Percentiles rank a stretch among this genome's conserved stretches.
Evolutionary conservation across 345 rosid species (phyloP).

Genomic region (Eucalyptus coolabah): DNA sequence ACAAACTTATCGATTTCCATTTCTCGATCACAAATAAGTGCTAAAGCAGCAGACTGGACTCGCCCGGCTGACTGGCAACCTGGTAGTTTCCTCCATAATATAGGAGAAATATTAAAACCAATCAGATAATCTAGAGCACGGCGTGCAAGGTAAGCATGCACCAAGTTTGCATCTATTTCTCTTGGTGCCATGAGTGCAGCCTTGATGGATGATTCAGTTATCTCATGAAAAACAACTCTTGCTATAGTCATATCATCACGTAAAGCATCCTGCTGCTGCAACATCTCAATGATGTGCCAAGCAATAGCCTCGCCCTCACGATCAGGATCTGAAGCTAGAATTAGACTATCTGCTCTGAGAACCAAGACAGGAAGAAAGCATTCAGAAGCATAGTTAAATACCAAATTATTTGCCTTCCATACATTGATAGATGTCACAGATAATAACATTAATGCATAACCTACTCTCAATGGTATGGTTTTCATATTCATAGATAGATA

Average conservation of each 20-base stretch:
- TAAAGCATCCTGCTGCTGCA: slow-evolving; percentile 90
- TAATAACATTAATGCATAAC: neutral
- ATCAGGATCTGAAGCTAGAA: slow-evolving; percentile 99
- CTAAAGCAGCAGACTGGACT: slow-evolving; percentile 95
- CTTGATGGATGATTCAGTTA: slow-evolving; percentile 88
- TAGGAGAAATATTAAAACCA: slow-evolving; percentile 91
- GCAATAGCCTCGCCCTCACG: slow-evolving; percentile 99
- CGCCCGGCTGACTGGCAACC: slow-evolving; percentile 99
- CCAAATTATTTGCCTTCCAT: neutral
- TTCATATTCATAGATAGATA: neutral
- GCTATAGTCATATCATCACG: slow-evolving; percentile 55
- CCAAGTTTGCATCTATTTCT: slow-evolving; percentile 75
- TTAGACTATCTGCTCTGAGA: slow-evolving; percentile 88
- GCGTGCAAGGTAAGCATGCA: slow-evolving; percentile 90
- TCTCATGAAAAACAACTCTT: slow-evolving; percentile 93
- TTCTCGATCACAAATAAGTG: slow-evolving; percentile 91
- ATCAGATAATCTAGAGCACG: slow-evolving; percentile 96
- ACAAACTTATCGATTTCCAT: slow-evolving; percentile 80
- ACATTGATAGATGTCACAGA: neutral
- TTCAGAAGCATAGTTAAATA: slow-evolving; percentile 5
- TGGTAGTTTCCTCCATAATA: slow-evolving; percentile 93
- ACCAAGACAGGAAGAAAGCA: slow-evolving; percentile 13
- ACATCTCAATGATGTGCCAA: slow-evolving; percentile 98
- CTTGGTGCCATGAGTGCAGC: slow-evolving; percentile 73
- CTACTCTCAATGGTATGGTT: neutral